These are phyloP conservation scores for Botryotinia convoluta DNA, from an alignment of 2,329 filamentous ascomycete species.

Conservation along the genomic window DNA sequence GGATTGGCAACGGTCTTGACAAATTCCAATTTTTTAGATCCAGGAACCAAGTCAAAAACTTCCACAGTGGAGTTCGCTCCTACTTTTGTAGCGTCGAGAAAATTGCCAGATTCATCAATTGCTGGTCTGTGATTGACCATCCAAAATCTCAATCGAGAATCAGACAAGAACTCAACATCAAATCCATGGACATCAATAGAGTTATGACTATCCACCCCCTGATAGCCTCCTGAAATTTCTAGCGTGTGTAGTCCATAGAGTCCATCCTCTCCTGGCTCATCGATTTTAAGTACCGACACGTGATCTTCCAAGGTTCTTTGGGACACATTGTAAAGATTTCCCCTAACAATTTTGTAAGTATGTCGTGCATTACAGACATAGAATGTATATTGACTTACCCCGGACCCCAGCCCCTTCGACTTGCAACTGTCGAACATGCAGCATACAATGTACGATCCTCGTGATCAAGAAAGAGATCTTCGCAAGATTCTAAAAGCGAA, in stretches of 20 bases:
- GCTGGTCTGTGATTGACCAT: constrained; percentile 40
- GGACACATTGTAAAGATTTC: neutral
- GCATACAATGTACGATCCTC: constrained; percentile 32
- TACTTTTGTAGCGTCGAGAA: constrained; percentile 35
- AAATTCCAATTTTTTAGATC: constrained; percentile 34
- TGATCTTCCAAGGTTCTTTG: neutral
- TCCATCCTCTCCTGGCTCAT: constrained; percentile 31
- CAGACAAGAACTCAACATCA: constrained; percentile 34
- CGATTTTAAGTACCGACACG: constrained; percentile 22
- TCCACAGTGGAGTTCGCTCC: constrained; percentile 42
- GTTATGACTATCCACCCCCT: constrained; percentile 28
- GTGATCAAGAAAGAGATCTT: constrained; percentile 37
- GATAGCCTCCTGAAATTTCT: constrained; percentile 26
- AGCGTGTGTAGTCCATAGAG: constrained; percentile 29
- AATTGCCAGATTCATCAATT: constrained; percentile 36
- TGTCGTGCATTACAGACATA: neutral
- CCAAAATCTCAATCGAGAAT: constrained; percentile 35
- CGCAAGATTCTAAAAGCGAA: constrained; percentile 32
- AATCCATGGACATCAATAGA: constrained; percentile 39
- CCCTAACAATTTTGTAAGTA: neutral
- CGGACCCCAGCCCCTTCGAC: neutral
- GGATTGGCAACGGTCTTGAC: constrained; percentile 37
- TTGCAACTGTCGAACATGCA: constrained; percentile 28
- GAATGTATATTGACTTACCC: neutral
- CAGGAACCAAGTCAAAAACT: constrained; percentile 36